Conservation (phyloP, 2,329 filamentous ascomycete species). For the Neofusicoccum parvum region DNA sequence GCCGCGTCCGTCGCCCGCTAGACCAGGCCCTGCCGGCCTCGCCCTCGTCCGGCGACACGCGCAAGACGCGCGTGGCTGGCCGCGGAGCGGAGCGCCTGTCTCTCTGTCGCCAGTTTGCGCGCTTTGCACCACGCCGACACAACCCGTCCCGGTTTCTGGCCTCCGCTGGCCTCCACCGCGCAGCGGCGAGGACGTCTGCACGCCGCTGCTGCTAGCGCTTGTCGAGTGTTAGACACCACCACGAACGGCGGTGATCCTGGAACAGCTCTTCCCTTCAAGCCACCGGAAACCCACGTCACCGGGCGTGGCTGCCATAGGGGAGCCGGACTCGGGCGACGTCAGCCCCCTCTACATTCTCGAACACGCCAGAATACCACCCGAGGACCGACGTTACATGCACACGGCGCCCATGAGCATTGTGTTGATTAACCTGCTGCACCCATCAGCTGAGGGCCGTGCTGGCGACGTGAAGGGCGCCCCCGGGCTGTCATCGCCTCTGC, state of each 20-base stretch:
- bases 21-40: background rate
- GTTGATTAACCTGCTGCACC: conserved; percentile 1
- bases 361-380: background rate
- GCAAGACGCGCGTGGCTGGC: background rate
- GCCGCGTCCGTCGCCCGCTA: conserved; percentile 2
- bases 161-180: background rate
- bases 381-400: background rate
- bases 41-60: background rate
- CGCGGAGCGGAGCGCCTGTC: too few relatives aligned
- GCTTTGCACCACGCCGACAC: background rate
- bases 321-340: conserved; percentile 2
- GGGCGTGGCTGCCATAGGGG: background rate
- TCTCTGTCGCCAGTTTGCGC: background rate
- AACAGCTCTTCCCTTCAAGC: background rate
- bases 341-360: background rate
- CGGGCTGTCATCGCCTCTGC: background rate
- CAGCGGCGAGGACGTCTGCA: background rate
- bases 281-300: conserved; percentile 6
- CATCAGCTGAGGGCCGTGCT: background rate
- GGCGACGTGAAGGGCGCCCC: background rate
- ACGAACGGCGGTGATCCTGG: background rate
- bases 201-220: background rate
- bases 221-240: background rate
- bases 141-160: background rate
- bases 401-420: background rate